These are phyloP conservation scores for Backusella psychrophila DNA, from an alignment of 192 early-diverging fungal species.

Conservation along the genomic window DNA sequence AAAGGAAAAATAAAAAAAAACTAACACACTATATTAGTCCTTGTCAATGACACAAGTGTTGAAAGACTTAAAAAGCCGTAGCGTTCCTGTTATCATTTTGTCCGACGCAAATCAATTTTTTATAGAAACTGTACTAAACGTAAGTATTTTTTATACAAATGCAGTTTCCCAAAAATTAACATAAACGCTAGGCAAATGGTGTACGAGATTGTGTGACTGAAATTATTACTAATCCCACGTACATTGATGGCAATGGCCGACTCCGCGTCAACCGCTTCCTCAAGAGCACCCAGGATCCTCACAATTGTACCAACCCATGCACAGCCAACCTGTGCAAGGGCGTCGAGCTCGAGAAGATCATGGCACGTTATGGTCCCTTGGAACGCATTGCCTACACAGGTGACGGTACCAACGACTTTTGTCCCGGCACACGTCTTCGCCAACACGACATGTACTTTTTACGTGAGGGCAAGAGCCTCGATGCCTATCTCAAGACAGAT, in stretches of 20 bases:
- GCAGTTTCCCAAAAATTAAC: background rate
- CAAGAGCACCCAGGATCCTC: constrained; percentile 36
- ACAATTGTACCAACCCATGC: constrained; percentile 51
- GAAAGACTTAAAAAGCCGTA: constrained; percentile 38
- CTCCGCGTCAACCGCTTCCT: constrained; percentile 45
- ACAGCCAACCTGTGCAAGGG: constrained; percentile 65
- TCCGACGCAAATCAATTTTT: constrained; percentile 64
- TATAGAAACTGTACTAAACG: constrained; percentile 60
- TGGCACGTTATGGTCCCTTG: background rate
- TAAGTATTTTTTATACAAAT: constrained; percentile 20
- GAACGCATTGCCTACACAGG: background rate
- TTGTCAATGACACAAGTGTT: constrained; percentile 47
- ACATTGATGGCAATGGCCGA: constrained; percentile 40
- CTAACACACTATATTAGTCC: constrained; percentile 26
- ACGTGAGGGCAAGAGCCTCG: background rate
- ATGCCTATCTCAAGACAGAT: background rate
- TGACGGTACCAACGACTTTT: constrained; percentile 8
- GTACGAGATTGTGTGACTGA: constrained; percentile 41
- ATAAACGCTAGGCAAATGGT: constrained; percentile 41
- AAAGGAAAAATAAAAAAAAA: background rate
- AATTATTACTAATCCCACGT: constrained; percentile 60
- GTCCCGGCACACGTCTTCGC: background rate
- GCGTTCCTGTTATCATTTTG: constrained; percentile 50
- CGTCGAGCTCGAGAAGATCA: background rate
- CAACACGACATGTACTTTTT: background rate